phyloP scores from a whole-genome alignment of 345 rosid species.

The Eucalyptus tenuipes region DNA sequence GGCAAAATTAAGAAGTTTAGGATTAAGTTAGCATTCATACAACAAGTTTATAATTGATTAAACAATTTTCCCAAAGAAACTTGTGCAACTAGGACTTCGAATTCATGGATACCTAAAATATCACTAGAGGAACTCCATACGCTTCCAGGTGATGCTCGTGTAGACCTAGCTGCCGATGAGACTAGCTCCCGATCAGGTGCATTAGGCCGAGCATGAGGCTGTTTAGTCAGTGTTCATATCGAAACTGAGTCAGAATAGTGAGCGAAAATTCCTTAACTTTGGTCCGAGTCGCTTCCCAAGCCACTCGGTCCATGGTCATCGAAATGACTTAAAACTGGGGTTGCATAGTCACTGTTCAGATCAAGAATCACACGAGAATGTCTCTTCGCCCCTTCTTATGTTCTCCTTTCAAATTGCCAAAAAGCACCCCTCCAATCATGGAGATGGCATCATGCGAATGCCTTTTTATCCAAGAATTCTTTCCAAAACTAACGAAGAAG shows the following conservation, averaged over 20 bases:
- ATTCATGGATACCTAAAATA: background rate
- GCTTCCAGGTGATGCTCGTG: background rate
- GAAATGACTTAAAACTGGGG: background rate
- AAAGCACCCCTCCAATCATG: background rate
- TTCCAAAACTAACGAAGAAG: background rate
- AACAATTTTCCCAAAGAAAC: background rate
- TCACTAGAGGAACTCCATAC: background rate
- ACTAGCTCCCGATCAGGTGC: background rate
- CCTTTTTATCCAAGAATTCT: background rate
- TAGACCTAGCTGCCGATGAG: background rate
- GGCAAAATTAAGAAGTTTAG: background rate
- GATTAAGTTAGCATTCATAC: background rate
- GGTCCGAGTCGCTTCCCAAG: background rate
- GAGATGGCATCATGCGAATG: background rate
- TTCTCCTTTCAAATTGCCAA: background rate
- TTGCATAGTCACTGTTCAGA: background rate
- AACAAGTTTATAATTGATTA: background rate
- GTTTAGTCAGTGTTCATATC: background rate
- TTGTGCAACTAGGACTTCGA: background rate
- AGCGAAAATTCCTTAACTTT: background rate
- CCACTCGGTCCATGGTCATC: background rate
- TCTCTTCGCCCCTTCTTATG: background rate
- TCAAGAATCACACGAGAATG: background rate
- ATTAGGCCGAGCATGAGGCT: background rate
- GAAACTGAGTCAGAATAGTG: background rate